Evolutionary conservation across 345 rosid genomes (phyloP).

Genomic region (Citrus maxima): DNA sequence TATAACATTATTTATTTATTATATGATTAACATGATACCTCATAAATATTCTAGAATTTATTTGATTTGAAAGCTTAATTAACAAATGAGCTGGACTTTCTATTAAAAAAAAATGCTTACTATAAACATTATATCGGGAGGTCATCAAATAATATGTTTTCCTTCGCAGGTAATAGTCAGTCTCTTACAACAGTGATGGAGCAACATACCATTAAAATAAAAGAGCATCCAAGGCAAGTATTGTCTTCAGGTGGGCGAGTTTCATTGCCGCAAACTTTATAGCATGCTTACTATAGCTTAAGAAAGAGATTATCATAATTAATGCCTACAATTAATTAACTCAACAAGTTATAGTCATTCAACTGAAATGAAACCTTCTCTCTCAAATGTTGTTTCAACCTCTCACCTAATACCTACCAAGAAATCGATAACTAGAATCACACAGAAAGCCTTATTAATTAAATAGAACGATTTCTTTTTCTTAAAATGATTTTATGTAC

Average conservation of each 20-base stretch:
- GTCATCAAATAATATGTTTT: background rate
- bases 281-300: background rate
- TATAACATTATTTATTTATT: no score
- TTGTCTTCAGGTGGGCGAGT: background rate
- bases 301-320: background rate
- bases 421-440: background rate
- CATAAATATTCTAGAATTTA: no score
- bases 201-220: background rate
- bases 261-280: background rate
- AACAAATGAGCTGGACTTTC: background rate
- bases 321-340: background rate
- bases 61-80: background rate
- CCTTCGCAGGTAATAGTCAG: no score
- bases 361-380: background rate
- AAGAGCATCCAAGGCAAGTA: background rate
- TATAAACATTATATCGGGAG: no score
- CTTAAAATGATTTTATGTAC: background rate
- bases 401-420: conserved; percentile 1
- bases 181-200: background rate
- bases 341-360: background rate
- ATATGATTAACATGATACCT: accelerated
- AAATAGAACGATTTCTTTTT: no score
- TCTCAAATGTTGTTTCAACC: conserved; percentile 1
- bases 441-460: background rate
- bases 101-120: background rate